phyloP scores from a whole-genome alignment of 2,329 filamentous ascomycete species.

The Beauveria australis region DNA sequence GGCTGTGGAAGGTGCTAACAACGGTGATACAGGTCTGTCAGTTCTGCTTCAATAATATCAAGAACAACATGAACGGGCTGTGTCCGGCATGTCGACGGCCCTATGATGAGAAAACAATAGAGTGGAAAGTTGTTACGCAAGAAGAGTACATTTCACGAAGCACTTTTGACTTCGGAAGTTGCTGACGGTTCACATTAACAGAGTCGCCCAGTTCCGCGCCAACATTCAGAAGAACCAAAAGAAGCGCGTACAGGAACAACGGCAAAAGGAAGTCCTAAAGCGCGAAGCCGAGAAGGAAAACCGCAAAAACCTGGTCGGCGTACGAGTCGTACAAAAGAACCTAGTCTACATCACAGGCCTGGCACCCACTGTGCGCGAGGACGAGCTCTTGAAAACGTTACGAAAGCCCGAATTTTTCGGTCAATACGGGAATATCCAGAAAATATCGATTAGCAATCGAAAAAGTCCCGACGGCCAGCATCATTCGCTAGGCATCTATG shows the following conservation, averaged over 20 bases:
- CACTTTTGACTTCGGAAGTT: not conserved
- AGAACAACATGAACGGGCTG: slow-evolving; percentile 92
- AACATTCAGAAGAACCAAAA: slow-evolving; percentile 87
- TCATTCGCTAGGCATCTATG: slow-evolving; percentile 91
- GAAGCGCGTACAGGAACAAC: slow-evolving; percentile 71
- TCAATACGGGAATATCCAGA: slow-evolving; percentile 96
- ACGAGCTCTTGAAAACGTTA: slow-evolving; percentile 82
- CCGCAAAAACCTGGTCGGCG: slow-evolving; percentile 89
- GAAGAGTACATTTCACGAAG: slow-evolving; percentile 67
- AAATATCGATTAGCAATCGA: slow-evolving; percentile 96
- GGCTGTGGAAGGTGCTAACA: slow-evolving; percentile 9
- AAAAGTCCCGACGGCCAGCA: slow-evolving; percentile 69
- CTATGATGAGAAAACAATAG: slow-evolving; percentile 94
- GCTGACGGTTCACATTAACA: slow-evolving; percentile 22
- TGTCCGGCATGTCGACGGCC: slow-evolving; percentile 95
- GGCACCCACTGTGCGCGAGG: slow-evolving; percentile 84
- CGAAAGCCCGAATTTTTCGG: slow-evolving; percentile 92
- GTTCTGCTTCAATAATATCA: slow-evolving; percentile 99
- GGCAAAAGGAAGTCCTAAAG: slow-evolving; percentile 92
- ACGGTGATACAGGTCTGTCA: slow-evolving; percentile 75
- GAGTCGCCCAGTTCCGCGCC: slow-evolving; percentile 65
- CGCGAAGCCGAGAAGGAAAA: slow-evolving; percentile 93
- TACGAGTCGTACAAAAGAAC: slow-evolving; percentile 96
- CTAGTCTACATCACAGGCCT: slow-evolving; percentile 95
- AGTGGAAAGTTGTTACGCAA: slow-evolving; percentile 88